Percentiles rank a stretch among this genome's conserved stretches.
Conservation (phyloP, 805 yeast genomes). For the Metschnikowia sp. region DNA sequence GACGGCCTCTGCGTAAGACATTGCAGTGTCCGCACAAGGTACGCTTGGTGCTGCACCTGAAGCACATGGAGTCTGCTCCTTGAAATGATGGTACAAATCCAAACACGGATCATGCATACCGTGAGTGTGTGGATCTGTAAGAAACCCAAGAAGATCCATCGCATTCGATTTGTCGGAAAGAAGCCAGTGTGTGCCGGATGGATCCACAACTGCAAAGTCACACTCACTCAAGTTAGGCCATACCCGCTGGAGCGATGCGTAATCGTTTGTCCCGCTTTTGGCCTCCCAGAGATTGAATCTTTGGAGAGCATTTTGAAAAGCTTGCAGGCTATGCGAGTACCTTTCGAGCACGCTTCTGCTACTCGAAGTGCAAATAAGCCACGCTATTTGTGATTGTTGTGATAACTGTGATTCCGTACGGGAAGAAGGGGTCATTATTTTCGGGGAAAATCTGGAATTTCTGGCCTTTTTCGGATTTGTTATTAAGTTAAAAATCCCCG, state of each 20-base stretch:
- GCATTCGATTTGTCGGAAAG: too few relatives aligned
- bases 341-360: background rate
- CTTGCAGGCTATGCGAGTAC: conserved; percentile 1
- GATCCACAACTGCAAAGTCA: background rate
- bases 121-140: conserved; percentile 3
- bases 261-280: background rate
- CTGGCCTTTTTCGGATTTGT: too few relatives aligned
- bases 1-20: background rate
- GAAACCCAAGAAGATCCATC: background rate
- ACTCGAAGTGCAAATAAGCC: background rate
- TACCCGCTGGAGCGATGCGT: background rate
- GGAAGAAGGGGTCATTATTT: conserved; percentile 1
- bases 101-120: background rate
- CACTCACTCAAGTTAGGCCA: conserved; percentile 1
- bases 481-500: too few relatives aligned
- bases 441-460: background rate
- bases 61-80: background rate
- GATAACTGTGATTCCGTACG: background rate
- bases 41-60: background rate
- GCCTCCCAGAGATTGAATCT: background rate
- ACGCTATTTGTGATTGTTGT: background rate
- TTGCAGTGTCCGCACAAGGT: background rate
- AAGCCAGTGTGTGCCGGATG: background rate
- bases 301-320: conserved; percentile 1
- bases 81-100: background rate